Base-by-base conservation (phyloP, 768 basidiomycete species). In the Phanerochaete carnosa region DNA sequence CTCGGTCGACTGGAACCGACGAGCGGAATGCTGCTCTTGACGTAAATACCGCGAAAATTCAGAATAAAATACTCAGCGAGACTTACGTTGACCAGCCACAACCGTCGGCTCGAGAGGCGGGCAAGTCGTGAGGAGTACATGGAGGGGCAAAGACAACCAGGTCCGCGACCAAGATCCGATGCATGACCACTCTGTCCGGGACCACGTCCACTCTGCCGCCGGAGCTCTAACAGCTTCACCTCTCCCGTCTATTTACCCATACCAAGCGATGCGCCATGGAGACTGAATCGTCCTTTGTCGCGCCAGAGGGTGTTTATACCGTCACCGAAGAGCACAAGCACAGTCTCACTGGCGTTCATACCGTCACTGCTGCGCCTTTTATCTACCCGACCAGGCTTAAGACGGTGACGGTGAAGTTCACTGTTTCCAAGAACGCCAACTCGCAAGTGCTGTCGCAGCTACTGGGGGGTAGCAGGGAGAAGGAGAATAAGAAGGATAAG, bases 241-340 rank as follows among this genome's bases (percentile, higher is more conserved):
- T 30, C 60, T 51, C 61, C 63, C 65, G 55, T 60, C 60, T 59
- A 65, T 30, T 53, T 45, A n/a, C 61, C 26, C 66, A 64, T 61
- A 58, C 61, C 63, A 56, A 64, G 68, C 64, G 59, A 67, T 66
- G 66, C 66, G 66, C 37, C 65, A 91, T 92, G 88, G 90, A 93
- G 79, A 90, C 82, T 80, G 90, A 92, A 57, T 82, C 83, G 61
- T 89, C 90, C 28, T 93, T 94, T 73, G 88, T 93, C 47, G 92
- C 92, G 33, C 92, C 92, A 55, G 92, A 94, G 74, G 92, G 92
- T 66, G 90, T 94, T 45, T 94, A 94, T 77, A 88, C 90, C 26
- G 83, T 92, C 70, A 91, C 88, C 19, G 92, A 94, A 66, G 93
- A 94, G 69, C 87, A 90, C 79, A 92, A 87, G 72, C 86, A 89